These are phyloP conservation scores for Neonectria punicea DNA, from an alignment of 2,329 filamentous ascomycete species.

Conservation along the genomic window DNA sequence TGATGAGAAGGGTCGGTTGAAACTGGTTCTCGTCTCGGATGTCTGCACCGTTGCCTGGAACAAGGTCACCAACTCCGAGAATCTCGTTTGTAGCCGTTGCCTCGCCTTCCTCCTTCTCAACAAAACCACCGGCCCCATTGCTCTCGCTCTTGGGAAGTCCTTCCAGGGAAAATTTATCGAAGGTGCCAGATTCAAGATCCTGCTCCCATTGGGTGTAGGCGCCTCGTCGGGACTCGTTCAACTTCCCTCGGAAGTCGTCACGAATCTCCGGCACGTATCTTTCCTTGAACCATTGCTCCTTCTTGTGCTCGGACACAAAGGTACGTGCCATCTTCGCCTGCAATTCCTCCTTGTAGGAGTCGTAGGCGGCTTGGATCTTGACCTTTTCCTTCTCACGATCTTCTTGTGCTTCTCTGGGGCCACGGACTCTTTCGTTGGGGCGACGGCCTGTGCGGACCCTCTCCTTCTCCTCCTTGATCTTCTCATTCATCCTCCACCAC, in stretches of 20 bases:
- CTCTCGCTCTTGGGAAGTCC: conserved; percentile 93
- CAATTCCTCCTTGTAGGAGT: conserved; percentile 74
- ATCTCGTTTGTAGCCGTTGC: conserved; percentile 92
- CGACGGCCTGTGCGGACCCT: conserved; percentile 75
- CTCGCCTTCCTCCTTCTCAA: conserved; percentile 97
- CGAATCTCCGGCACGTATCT: conserved; percentile 88
- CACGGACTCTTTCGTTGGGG: conserved; percentile 71
- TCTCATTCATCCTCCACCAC: conserved; percentile 86
- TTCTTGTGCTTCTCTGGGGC: conserved; percentile 73
- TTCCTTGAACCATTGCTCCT: conserved; percentile 98
- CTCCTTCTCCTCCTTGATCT: conserved; percentile 84
- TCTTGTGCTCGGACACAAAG: conserved; percentile 92
- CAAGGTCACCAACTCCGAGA: conserved; percentile 88
- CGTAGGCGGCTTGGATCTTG: conserved; percentile 78
- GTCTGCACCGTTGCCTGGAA: conserved; percentile 85
- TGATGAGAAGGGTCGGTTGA: conserved; percentile 94
- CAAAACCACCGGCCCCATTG: conserved; percentile 83
- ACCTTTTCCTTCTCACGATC: conserved; percentile 83
- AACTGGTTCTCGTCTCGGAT: conserved; percentile 88
- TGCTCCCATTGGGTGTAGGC: conserved; percentile 89
- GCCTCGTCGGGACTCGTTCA: conserved; percentile 82
- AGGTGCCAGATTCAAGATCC: conserved; percentile 84
- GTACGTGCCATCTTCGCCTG: conserved; percentile 83
- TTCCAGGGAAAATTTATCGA: conserved; percentile 95
- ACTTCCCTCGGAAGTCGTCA: conserved; percentile 76